Evolutionary conservation across 208 protist genomes (phyloP), one percentile per base, ranked within the genome.

Genomic region (Crithidia fasciculata): DNA sequence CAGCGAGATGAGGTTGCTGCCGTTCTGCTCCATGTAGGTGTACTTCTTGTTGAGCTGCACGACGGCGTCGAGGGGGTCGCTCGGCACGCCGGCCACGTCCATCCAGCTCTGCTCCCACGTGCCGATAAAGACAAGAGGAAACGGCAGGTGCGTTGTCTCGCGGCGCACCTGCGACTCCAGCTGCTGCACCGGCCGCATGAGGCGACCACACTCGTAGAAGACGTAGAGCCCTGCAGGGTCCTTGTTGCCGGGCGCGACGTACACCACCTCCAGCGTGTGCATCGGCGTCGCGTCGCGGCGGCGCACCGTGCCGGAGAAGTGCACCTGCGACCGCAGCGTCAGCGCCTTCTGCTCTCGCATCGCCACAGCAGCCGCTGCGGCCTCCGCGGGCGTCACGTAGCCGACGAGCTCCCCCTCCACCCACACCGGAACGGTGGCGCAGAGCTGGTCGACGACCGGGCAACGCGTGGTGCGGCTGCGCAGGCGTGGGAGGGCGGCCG

Each of bases 31-130:
- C 73, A 95, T 93, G 90, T 99, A 98, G 58, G 92, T 92, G 58
- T 94, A 98, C 77, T 89, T 90, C 10, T 81, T 82, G 45, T 84
- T 81, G n/a, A 94, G 69, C 65, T 94, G 90, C 43, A 78, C 71
- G 3, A 88, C 75, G 13, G 88, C 92, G 62, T 98, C 95, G 18
- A 90, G 47, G 10, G 95, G 82, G 60, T 99, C 97, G 37, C 90
- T 87, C 43, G 88, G 80, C 13, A 96, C 78, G 16, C 84, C 83
- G 8, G 98, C 98, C 69, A 99, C 99, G 73, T 99, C 88, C 68
- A 99, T 88, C 87, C 98, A 99, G 15, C 92, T 89, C 86, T 99
- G 98, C 90, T 99, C 99, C 74, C 98, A 97, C 41, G 98, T 92
- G 36, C 98, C 98, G 60, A 99, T 97, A 50, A 86, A 97, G 37